Base-by-base conservation (phyloP, 495 filamentous ascomycete genomes). In the Podospora tetraspora region DNA sequence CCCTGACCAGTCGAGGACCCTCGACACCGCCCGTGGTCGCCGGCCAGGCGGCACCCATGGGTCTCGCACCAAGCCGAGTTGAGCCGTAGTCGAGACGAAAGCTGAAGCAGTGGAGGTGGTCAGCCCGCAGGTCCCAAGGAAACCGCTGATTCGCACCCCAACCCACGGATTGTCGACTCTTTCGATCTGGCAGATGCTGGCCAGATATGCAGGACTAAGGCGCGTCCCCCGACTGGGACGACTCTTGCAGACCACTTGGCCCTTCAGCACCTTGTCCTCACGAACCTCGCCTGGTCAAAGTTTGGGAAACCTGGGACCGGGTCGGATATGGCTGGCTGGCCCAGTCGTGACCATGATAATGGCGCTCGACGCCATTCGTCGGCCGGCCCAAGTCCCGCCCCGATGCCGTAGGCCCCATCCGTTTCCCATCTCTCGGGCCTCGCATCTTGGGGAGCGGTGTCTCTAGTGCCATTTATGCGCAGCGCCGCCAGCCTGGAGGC, bases 121-220 rank as follows among this genome's bases (percentile, higher is more conserved):
- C 62, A 34, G 62, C 32, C 62, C 62, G 37, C 56, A 30, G 24
- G 52, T 57, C 34, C 12, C 43, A 66, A 60, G 43, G 29, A 66
- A 66, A 66, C 64, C 64, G 64, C 64, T 58, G 64, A 66, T 66
- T 66, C 57, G 64, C 64, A 66, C 57, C 30, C 57, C 23, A 27
- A n/a, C 34, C 24, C 57, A 25, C 52, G 34, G 43, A 61, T 11
- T 59, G 58, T 57, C 64, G 57, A 37, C 24, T 34, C 57, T 24
- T 59, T 21, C 64, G 64, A 66, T 61, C 64, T 37, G 64, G 57
- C 57, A 66, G 63, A 65, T 58, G 37, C 62, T 13, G 43, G 24
- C 63, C 52, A 52, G 37, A 52, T 7, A 32, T 66, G 63, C 63
- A 57, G 63, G 58, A 23, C 63, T 59, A 66, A 66, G 27, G 63